Percentiles rank a stretch among this genome's conserved stretches.
Evolutionary conservation across 2,329 filamentous ascomycete species (phyloP).

Genomic region (Trichothecium sympodiale): DNA sequence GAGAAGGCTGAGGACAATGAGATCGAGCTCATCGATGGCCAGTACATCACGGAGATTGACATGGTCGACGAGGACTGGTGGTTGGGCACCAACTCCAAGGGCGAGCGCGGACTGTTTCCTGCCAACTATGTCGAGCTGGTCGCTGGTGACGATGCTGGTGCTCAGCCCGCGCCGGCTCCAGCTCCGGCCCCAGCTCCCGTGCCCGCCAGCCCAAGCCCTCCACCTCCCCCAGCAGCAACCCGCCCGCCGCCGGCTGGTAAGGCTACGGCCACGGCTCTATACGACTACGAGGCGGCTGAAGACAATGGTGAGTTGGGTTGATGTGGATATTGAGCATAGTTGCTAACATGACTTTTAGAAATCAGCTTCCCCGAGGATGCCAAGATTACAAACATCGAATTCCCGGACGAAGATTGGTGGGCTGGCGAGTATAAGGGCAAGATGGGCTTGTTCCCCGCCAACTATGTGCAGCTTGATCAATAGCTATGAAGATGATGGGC

Average conservation of each 20-base stretch:
- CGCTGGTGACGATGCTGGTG: conserved; percentile 40
- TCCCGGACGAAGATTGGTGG: conserved; percentile 99
- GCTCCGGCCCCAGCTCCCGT: conserved; percentile 16
- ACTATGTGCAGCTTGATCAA: conserved; percentile 52
- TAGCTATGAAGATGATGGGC: conserved; percentile 8
- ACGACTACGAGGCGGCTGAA: conserved; percentile 95
- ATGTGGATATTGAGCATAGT: background rate
- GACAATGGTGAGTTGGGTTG: conserved; percentile 56
- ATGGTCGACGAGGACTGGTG: conserved; percentile 99
- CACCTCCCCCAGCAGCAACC: conserved; percentile 22
- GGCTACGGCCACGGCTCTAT: conserved; percentile 71
- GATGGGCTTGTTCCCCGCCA: conserved; percentile 72
- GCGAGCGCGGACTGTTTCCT: conserved; percentile 85
- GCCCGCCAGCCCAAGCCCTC: conserved; percentile 19
- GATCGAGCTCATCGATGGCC: conserved; percentile 79
- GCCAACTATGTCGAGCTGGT: conserved; percentile 93
- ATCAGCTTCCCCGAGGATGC: conserved; percentile 82
- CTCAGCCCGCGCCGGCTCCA: conserved; percentile 16
- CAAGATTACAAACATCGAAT: conserved; percentile 73
- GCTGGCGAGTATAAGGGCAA: conserved; percentile 74
- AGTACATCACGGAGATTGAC: conserved; percentile 82
- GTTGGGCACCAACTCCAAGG: conserved; percentile 80
- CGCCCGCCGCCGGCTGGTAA: conserved; percentile 29
- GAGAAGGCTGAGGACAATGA: conserved; percentile 98
- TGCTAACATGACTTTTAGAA: conserved; percentile 34